Evolutionary conservation across 345 rosid species (phyloP).

Genomic region (Linum tenue): DNA sequence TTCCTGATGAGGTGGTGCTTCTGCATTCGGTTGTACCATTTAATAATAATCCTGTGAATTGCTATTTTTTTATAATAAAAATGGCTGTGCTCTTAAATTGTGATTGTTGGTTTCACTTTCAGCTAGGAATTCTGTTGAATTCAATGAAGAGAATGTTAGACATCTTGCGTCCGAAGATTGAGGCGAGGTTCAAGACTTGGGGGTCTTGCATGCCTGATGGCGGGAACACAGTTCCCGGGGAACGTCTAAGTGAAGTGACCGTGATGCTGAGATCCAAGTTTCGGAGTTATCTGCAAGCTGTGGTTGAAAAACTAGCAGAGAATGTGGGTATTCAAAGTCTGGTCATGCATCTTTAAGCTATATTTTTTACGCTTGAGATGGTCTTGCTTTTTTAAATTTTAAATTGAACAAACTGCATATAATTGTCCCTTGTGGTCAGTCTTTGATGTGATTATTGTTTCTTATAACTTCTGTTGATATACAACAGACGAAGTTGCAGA

Average conservation of each 20-base stretch:
- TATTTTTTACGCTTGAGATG: too few relatives aligned
- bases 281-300: conserved; percentile 81
- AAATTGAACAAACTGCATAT: neutral
- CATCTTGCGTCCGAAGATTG: conserved; percentile 67
- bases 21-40: conserved; percentile 1
- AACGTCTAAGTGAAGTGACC: conserved; percentile 85
- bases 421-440: neutral
- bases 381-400: neutral
- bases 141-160: conserved; percentile 97
- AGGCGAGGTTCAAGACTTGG: conserved; percentile 78
- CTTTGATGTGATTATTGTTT: neutral
- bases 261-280: conserved; percentile 93
- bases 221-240: conserved; percentile 77
- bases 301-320: conserved; percentile 80
- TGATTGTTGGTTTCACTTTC: neutral
- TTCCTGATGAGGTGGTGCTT: conserved; percentile 76
- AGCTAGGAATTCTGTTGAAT: conserved; percentile 63
- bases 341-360: too few relatives aligned
- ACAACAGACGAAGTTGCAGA: conserved; percentile 65
- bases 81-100: neutral
- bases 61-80: neutral
- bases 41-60: conserved; percentile 14
- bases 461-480: neutral
- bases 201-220: conserved; percentile 83
- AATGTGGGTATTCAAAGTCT: conserved; percentile 23